Conservation (phyloP, 2,329 filamentous ascomycete species). For the Talaromyces albobiverticillius region DNA sequence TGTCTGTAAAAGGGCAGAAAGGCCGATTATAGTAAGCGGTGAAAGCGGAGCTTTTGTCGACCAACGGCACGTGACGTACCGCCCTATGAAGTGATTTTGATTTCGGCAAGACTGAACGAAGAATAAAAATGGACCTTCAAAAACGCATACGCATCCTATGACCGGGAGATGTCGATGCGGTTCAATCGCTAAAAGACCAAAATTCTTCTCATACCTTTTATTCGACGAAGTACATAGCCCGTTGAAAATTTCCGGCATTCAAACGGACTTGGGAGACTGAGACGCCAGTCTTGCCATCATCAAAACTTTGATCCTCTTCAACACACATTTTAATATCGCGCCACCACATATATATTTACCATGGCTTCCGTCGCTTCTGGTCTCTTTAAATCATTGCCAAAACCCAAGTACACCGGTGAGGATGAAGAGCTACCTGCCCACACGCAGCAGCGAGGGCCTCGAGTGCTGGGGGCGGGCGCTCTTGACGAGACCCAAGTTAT, state of each 20-base stretch:
- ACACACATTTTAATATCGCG: background rate
- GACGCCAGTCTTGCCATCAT: conserved; percentile 13
- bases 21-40: background rate
- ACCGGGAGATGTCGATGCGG: background rate
- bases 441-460: conserved; percentile 72
- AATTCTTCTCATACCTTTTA: background rate
- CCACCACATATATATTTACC: conserved; percentile 4
- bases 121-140: background rate
- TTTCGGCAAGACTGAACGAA: background rate
- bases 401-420: conserved; percentile 86
- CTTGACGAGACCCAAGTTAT: conserved; percentile 85
- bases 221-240: background rate
- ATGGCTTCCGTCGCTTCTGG: conserved; percentile 70
- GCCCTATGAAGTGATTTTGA: too few relatives aligned
- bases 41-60: background rate
- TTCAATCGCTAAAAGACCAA: background rate
- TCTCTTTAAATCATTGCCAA: conserved; percentile 76
- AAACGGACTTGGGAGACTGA: conserved; percentile 6
- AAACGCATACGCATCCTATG: background rate
- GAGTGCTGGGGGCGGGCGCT: conserved; percentile 75
- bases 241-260: background rate
- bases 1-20: background rate
- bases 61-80: background rate
- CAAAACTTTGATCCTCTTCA: conserved; percentile 5
- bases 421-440: conserved; percentile 75